Percentiles rank a stretch among this genome's conserved stretches.
Conservation (phyloP, 2,329 filamentous ascomycete species). For the Cercospora beticola region DNA sequence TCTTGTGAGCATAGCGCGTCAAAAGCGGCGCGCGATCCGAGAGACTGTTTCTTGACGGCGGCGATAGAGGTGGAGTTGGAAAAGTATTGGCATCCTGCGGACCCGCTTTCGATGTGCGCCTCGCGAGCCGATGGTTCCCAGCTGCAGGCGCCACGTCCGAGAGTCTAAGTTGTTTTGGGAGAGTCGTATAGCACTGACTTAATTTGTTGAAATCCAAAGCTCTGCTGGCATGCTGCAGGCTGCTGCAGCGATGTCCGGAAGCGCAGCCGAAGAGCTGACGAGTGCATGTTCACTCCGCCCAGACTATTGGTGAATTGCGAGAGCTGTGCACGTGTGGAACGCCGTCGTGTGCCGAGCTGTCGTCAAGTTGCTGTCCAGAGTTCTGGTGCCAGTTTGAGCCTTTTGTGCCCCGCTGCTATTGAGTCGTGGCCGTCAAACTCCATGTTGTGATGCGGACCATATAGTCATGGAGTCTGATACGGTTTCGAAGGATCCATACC, state of each 20-base stretch:
- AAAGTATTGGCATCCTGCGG: background rate
- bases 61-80: background rate
- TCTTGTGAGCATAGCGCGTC: background rate
- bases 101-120: background rate
- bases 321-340: background rate
- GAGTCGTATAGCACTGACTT: constrained; percentile 5
- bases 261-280: background rate
- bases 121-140: background rate
- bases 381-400: background rate
- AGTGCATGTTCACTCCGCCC: background rate
- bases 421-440: background rate
- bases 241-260: background rate
- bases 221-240: background rate
- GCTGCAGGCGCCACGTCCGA: constrained; percentile 1
- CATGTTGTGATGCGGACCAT: background rate
- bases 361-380: constrained; percentile 3
- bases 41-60: background rate
- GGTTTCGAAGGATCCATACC: constrained; percentile 13
- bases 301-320: background rate
- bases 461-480: constrained; percentile 23
- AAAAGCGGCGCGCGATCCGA: background rate
- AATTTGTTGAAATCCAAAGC: background rate
- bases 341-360: background rate
- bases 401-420: background rate
- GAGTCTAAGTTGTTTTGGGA: background rate